Percentiles rank a stretch among this genome's conserved stretches.
These are phyloP conservation scores for Wallacemonas sp. DNA, from an alignment of 208 protist genomes.

Conservation along the genomic window DNA sequence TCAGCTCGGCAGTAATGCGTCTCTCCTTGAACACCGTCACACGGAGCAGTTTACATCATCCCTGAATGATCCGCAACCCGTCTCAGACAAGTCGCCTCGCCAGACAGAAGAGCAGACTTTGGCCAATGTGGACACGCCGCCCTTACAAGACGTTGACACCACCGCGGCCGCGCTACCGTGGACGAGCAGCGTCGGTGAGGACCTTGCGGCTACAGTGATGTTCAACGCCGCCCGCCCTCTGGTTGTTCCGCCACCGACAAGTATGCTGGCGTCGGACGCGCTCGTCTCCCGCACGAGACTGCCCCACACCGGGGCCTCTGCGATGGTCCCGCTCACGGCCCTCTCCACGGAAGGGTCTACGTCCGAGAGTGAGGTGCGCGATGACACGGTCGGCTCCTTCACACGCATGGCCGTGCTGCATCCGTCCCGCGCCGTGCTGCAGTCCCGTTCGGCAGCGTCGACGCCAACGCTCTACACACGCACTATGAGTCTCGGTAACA, in stretches of 20 bases:
- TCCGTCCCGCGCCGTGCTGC: too few relatives aligned
- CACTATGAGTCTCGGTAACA: too few relatives aligned
- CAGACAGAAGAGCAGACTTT: too few relatives aligned
- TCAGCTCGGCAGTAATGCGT: too few relatives aligned
- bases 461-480: too few relatives aligned
- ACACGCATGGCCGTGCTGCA: too few relatives aligned
- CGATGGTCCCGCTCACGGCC: background rate
- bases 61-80: too few relatives aligned
- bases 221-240: background rate
- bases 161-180: background rate
- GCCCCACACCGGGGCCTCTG: background rate
- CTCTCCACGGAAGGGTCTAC: background rate
- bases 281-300: background rate
- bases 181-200: slow-evolving; percentile 10
- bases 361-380: slow-evolving; percentile 5
- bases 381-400: slow-evolving; percentile 10
- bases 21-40: too few relatives aligned
- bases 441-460: too few relatives aligned
- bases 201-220: background rate
- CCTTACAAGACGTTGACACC: background rate
- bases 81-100: too few relatives aligned
- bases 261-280: background rate
- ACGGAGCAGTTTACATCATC: too few relatives aligned
- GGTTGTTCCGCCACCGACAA: background rate
- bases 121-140: too few relatives aligned